A percentile compares a stretch with the other conserved stretches of the same genome.
phyloP scores from a whole-genome alignment of 176 grass and related monocot genomes.

The Oropetium thomaeum region DNA sequence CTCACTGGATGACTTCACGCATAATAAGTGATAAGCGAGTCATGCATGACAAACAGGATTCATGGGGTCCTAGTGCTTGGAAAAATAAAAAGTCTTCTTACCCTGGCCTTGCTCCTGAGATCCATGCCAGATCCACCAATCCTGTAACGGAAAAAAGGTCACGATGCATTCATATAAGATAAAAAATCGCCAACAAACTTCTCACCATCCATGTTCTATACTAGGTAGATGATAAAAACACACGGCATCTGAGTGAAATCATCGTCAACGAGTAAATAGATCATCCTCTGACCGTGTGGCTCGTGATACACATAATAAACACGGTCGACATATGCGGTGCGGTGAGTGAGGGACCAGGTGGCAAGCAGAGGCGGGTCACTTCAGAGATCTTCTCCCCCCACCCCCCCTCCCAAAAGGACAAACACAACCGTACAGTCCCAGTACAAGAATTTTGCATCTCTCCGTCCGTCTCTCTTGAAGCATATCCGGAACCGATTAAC shows the following conservation, averaged over 20 bases:
- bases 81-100: constrained; percentile 56
- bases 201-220: not conserved
- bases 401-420: constrained; percentile 13
- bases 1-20: constrained; percentile 30
- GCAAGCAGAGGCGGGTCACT: constrained; percentile 22
- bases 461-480: not conserved
- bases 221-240: too few species aligned
- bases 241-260: not conserved
- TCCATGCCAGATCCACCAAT: constrained; percentile 99
- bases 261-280: not conserved
- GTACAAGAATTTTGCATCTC: not conserved
- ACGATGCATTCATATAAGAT: not conserved
- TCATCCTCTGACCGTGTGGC: constrained; percentile 24
- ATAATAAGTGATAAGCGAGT: constrained; percentile 28
- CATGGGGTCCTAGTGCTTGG: constrained; percentile 14
- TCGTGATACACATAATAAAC: not conserved
- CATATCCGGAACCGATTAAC: constrained; percentile 3
- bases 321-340: not conserved
- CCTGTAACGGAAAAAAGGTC: constrained; percentile 40
- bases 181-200: not conserved
- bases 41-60: constrained; percentile 16
- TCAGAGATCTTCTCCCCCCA: constrained; percentile 17
- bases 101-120: constrained; percentile 96
- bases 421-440: not conserved
- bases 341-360: constrained; percentile 18